These are phyloP conservation scores for Aspergillus coremiiformis DNA, from an alignment of 495 filamentous ascomycete genomes.

Conservation along the genomic window DNA sequence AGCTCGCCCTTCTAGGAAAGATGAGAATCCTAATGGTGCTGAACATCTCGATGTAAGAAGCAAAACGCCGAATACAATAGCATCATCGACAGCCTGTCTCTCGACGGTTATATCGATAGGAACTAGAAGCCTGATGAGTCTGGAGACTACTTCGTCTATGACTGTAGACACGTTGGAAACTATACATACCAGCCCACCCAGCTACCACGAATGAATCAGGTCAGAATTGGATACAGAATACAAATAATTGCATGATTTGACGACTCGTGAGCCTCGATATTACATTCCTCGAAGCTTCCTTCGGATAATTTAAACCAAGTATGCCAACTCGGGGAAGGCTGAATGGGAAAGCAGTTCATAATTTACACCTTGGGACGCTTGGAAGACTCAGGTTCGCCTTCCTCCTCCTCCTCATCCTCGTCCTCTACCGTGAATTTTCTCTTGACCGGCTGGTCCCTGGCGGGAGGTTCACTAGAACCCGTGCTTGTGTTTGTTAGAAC, in stretches of 20 bases:
- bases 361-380: slow-evolving; percentile 35
- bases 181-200: slow-evolving; percentile 14
- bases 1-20: not conserved
- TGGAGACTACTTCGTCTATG: slow-evolving; percentile 15
- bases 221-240: not conserved
- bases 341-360: not conserved
- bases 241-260: not conserved
- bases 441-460: slow-evolving; percentile 30
- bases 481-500: slow-evolving; percentile 12
- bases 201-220: slow-evolving; percentile 10
- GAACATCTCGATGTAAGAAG: not conserved
- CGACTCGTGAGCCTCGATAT: not conserved
- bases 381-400: slow-evolving; percentile 27
- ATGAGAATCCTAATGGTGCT: not conserved
- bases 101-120: slow-evolving; percentile 14
- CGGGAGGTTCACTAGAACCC: slow-evolving; percentile 19
- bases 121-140: slow-evolving; percentile 16
- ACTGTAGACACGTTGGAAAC: slow-evolving; percentile 20
- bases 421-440: slow-evolving; percentile 42
- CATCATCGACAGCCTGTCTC: slow-evolving; percentile 15
- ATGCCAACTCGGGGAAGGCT: not conserved
- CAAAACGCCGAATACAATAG: slow-evolving; percentile 2
- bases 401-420: slow-evolving; percentile 43
- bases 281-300: not conserved
- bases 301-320: not conserved